These are phyloP conservation scores for Kockovaella imperatae DNA, from an alignment of 768 basidiomycete species.

Conservation along the genomic window DNA sequence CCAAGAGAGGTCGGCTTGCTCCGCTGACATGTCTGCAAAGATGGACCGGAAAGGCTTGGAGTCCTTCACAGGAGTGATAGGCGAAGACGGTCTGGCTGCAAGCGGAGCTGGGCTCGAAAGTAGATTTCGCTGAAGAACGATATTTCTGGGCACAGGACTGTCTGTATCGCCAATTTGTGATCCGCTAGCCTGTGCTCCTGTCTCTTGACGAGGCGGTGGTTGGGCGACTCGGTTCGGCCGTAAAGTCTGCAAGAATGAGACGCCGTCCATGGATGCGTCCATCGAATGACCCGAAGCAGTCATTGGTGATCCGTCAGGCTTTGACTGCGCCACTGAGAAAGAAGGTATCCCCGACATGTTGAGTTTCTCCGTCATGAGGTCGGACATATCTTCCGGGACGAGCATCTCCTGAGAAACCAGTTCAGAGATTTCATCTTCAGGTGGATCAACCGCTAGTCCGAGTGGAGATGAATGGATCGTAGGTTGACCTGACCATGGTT, in stretches of 20 bases:
- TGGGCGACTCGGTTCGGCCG: neutral
- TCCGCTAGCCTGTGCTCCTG: no score
- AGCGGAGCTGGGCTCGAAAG: no score
- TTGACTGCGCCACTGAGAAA: conserved; percentile 7
- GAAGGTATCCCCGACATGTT: conserved; percentile 2
- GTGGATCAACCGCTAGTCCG: conserved; percentile 13
- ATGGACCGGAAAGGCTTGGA: conserved; percentile 17
- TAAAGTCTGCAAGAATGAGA: no score
- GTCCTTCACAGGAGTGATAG: neutral
- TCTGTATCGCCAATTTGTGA: no score
- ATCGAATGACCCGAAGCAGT: no score
- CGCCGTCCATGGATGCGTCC: no score
- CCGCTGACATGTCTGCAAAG: conserved; percentile 40
- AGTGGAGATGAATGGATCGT: conserved; percentile 26
- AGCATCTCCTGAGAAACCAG: conserved; percentile 17
- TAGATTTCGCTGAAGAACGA: no score
- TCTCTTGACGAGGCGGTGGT: neutral
- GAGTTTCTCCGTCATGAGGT: conserved; percentile 25
- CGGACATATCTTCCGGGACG: conserved; percentile 33
- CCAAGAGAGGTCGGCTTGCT: conserved; percentile 37
- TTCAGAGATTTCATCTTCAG: conserved; percentile 19
- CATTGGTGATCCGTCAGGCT: no score
- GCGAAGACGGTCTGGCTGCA: neutral
- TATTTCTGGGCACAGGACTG: no score
- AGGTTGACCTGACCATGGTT: conserved; percentile 29